Conservation (phyloP, 495 filamentous ascomycete species). For the Rhypophila decipiens region DNA sequence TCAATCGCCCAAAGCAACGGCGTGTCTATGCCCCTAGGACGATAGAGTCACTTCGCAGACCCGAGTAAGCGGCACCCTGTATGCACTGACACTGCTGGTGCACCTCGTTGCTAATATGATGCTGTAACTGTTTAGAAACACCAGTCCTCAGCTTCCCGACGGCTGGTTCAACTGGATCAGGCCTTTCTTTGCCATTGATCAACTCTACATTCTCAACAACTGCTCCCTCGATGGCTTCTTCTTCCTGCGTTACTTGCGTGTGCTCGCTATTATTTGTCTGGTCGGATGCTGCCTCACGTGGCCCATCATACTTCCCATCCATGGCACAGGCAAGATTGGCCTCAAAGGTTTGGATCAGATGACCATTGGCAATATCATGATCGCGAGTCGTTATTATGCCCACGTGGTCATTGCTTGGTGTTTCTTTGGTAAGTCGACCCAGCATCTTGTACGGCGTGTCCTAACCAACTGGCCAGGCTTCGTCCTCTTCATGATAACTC, state of each 20-base stretch:
- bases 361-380: conserved; percentile 60
- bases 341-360: conserved; percentile 56
- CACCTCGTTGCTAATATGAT: conserved; percentile 1
- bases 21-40: conserved; percentile 31
- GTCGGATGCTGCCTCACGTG: conserved; percentile 65
- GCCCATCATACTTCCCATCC: conserved; percentile 73
- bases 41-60: conserved; percentile 14
- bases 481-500: conserved; percentile 57
- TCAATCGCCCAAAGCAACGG: conserved; percentile 18
- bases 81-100: neutral
- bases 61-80: conserved; percentile 22
- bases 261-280: conserved; percentile 63
- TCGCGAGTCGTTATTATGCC: conserved; percentile 51
- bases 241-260: conserved; percentile 72
- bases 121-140: conserved; percentile 43
- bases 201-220: conserved; percentile 57
- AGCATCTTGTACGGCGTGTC: neutral
- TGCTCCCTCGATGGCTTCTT: conserved; percentile 70
- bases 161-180: conserved; percentile 63
- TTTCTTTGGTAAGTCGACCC: conserved; percentile 55
- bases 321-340: conserved; percentile 60
- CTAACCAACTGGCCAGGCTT: conserved; percentile 36
- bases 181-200: conserved; percentile 54
- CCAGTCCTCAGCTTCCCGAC: conserved; percentile 57
- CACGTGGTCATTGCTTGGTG: conserved; percentile 53